These are phyloP conservation scores for Yamadazyma olivae DNA, from an alignment of 805 yeast genomes.

Conservation along the genomic window DNA sequence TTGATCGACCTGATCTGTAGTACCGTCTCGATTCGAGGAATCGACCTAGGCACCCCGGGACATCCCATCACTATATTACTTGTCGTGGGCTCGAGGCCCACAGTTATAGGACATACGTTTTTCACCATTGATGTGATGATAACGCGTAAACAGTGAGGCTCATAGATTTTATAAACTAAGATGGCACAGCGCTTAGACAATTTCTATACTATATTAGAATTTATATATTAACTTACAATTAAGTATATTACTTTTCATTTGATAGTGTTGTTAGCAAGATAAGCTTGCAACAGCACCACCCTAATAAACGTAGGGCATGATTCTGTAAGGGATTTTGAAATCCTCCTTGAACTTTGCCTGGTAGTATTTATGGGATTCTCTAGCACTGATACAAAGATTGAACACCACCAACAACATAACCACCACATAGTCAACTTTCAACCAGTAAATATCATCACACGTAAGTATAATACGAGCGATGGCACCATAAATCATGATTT, in stretches of 20 bases:
- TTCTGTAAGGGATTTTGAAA: slow-evolving; percentile 26
- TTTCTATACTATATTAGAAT: too few species aligned
- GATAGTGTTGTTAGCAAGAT: too few species aligned
- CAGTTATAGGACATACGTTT: slow-evolving; percentile 24
- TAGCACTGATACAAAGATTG: slow-evolving; percentile 55
- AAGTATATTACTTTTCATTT: too few species aligned
- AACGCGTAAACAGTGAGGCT: too few species aligned
- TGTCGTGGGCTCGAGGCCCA: slow-evolving; percentile 47
- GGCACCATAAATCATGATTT: slow-evolving; percentile 51
- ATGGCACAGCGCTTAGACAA: too few species aligned
- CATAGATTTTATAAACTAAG: too few species aligned
- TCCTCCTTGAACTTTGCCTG: slow-evolving; percentile 22
- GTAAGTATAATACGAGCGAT: slow-evolving; percentile 18
- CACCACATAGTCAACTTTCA: slow-evolving; percentile 17
- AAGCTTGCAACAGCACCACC: too few species aligned
- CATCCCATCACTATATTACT: slow-evolving; percentile 58
- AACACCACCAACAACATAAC: slow-evolving; percentile 33
- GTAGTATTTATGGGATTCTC: slow-evolving; percentile 51
- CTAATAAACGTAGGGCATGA: slow-evolving; percentile 33
- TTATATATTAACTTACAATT: too few species aligned
- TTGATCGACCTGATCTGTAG: slow-evolving; percentile 51
- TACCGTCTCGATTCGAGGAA: slow-evolving; percentile 58
- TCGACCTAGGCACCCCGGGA: slow-evolving; percentile 63
- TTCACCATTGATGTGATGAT: too few species aligned
- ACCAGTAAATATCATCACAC: slow-evolving; percentile 16